These are phyloP conservation scores for Yamadazyma songkhlaensis DNA, from an alignment of 1,139 yeast genomes.

Conservation along the genomic window DNA sequence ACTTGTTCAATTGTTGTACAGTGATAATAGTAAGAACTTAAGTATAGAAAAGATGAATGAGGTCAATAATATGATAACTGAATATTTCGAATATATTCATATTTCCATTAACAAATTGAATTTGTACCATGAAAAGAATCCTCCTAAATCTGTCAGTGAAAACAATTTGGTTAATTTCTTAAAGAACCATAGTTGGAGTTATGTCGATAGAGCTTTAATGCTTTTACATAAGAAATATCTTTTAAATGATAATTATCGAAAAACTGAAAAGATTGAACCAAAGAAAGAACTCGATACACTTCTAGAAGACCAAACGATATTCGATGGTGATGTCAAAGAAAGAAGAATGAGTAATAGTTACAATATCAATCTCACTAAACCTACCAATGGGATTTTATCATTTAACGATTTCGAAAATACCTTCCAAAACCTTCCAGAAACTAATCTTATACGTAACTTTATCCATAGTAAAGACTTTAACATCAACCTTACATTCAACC, in stretches of 20 bases:
- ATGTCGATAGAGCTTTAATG: conserved; percentile 56
- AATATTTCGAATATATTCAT: conserved; percentile 48
- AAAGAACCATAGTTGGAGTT: conserved; percentile 49
- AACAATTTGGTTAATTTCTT: conserved; percentile 47
- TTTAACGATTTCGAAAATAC: conserved; percentile 42
- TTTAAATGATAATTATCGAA: conserved; percentile 27
- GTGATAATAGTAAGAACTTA: conserved; percentile 36
- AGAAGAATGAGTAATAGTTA: conserved; percentile 7
- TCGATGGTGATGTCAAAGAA: background rate
- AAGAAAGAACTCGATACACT: background rate
- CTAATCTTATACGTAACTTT: conserved; percentile 37
- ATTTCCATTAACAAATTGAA: conserved; percentile 36
- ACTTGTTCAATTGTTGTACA: conserved; percentile 42
- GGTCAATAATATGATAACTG: conserved; percentile 46
- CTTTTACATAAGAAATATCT: conserved; percentile 54
- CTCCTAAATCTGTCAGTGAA: conserved; percentile 37
- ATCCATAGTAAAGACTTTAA: conserved; percentile 26
- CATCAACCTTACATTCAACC: conserved; percentile 34
- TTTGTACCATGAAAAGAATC: conserved; percentile 21
- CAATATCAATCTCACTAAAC: conserved; percentile 16
- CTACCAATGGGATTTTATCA: conserved; percentile 27
- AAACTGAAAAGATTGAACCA: too few relatives aligned
- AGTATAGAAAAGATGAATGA: conserved; percentile 39
- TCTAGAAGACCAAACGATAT: background rate
- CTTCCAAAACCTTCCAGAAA: conserved; percentile 38